These are phyloP conservation scores for Globisporangium takayamanum DNA, from an alignment of 352 stramenopile species.

Conservation along the genomic window DNA sequence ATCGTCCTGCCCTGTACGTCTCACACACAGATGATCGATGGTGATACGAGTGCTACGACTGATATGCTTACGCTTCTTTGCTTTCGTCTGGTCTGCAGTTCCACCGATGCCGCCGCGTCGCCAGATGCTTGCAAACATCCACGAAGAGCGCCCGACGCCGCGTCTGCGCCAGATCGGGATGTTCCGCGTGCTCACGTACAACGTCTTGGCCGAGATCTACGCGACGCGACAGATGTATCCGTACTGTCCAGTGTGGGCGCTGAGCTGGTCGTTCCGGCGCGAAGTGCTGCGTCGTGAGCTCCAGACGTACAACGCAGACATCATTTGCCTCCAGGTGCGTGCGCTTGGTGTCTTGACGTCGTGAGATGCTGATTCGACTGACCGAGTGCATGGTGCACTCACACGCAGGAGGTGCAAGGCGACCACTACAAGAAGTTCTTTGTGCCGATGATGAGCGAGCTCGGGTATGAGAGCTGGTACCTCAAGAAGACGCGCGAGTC, in stretches of 20 bases:
- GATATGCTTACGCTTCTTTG: not conserved
- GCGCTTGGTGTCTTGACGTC: not conserved
- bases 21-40: not conserved
- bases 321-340: constrained; percentile 91
- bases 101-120: constrained; percentile 64
- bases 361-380: not conserved
- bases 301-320: constrained; percentile 90
- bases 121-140: constrained; percentile 78
- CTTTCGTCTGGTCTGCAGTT: constrained; percentile 35
- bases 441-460: constrained; percentile 91
- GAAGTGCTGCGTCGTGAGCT: constrained; percentile 89
- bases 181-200: constrained; percentile 88
- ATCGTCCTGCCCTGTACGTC: constrained; percentile 83
- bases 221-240: constrained; percentile 92
- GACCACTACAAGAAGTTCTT: constrained; percentile 98
- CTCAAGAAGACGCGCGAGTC: constrained; percentile 97
- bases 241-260: constrained; percentile 95
- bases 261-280: constrained; percentile 96
- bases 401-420: constrained; percentile 95
- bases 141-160: constrained; percentile 69
- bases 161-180: constrained; percentile 70
- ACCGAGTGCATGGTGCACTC: not conserved
- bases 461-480: constrained; percentile 97
- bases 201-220: constrained; percentile 90
- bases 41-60: not conserved